Evolutionary conservation across 2,329 filamentous ascomycete species (phyloP).

Genomic region (Chlorencoelia australis): DNA sequence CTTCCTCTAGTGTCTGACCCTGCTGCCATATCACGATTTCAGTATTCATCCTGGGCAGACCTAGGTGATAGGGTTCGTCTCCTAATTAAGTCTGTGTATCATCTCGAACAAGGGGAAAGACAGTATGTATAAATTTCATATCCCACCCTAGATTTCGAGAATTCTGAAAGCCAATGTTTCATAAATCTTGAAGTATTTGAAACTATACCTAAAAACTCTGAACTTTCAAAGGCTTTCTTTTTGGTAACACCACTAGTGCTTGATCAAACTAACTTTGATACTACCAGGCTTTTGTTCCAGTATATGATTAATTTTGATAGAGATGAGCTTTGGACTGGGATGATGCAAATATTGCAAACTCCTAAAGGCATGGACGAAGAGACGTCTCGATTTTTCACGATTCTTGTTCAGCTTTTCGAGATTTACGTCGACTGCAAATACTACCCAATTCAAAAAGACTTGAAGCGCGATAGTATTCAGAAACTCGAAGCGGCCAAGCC

Average conservation of each 20-base stretch:
- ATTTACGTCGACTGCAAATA: slow-evolving; percentile 26
- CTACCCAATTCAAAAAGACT: slow-evolving; percentile 1
- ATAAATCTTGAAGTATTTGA: no score
- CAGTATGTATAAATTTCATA: no score
- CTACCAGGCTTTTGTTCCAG: no score
- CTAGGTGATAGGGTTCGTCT: slow-evolving; percentile 28
- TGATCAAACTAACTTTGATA: no score
- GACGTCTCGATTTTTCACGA: slow-evolving; percentile 8
- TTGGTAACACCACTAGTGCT: no score
- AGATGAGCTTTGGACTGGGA: slow-evolving; percentile 14
- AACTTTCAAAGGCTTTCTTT: no score
- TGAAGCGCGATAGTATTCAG: not conserved
- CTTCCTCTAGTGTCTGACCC: slow-evolving; percentile 17
- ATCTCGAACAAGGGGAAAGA: no score
- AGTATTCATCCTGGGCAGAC: slow-evolving; percentile 14
- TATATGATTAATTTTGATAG: no score
- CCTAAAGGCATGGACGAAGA: slow-evolving; percentile 12
- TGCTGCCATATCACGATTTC: slow-evolving; percentile 15
- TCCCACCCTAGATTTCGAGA: no score
- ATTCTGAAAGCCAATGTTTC: no score
- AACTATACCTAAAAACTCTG: no score
- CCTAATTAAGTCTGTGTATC: slow-evolving; percentile 31
- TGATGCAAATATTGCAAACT: slow-evolving; percentile 10
- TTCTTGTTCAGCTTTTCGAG: slow-evolving; percentile 19
- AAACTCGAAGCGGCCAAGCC: not conserved